Base-by-base conservation (phyloP, 345 rosid genomes). In the Pistacia vera region DNA sequence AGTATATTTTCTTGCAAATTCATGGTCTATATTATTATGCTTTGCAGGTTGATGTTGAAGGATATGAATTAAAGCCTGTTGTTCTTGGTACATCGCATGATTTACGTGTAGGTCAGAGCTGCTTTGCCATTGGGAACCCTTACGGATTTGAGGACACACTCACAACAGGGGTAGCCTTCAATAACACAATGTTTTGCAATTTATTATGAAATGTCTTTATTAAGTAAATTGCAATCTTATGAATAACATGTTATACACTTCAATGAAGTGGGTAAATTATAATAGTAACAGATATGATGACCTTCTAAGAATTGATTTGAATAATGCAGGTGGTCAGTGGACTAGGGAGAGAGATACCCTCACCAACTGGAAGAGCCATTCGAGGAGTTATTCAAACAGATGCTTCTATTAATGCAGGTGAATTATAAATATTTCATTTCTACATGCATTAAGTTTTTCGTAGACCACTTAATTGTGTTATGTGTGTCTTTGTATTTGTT, bases 71-170 rank as follows among this genome's bases (percentile, higher is more conserved):
- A 75, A 88, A 86, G 75, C 96, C 97, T n/a, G 90, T 82, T 65
- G 86, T 80, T 72, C 80, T 95, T 30, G 98, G 97, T 49, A 89
- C 86, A 78, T 95, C 98, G 9, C 71, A 68, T 48, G 88, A 88
- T 72, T 77, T 95, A 81, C 98, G 77, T 1, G 96, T 93, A 33
- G 98, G 95, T 16, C 99, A 95, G 74, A 92, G 85, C 79, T 95
- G 98, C 78, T 92, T 74, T 22, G 99, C 99, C 13, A 93, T 93
- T 10, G 98, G 96, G 64, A 93, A 92, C 81, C 97, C 99, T 25
- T 92, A 82, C 69, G 99, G 97, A 82, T 93, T 87, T 78, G 94
- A 92, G 71, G 92, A 95, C 86, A 90, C 98, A 8, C 92, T 95
- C 61, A 95, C 97, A n/a, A 91, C 94, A 3, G 98, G 98, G 92